phyloP scores from a whole-genome alignment of 352 stramenopile species.

The Globisporangium ultimum region DNA sequence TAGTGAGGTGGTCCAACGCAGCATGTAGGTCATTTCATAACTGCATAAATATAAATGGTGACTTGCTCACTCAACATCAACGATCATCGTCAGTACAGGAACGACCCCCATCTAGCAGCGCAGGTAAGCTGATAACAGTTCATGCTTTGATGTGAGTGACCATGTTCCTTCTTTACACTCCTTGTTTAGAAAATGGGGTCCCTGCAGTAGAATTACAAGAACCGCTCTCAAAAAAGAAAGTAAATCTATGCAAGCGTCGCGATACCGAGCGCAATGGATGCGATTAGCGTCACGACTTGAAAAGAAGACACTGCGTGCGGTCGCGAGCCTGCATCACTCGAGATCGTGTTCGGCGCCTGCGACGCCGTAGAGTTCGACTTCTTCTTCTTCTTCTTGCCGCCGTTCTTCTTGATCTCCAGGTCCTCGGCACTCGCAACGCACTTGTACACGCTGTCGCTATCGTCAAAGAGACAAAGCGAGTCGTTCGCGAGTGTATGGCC shows the following conservation, averaged over 20 bases:
- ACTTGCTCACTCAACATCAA: not conserved
- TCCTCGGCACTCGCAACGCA: constrained; percentile 66
- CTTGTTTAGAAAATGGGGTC: too few relatives aligned
- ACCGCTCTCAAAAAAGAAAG: not conserved
- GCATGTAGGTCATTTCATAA: not conserved
- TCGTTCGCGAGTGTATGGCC: constrained; percentile 61
- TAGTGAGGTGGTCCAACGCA: not conserved
- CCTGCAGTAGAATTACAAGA: not conserved
- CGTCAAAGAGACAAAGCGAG: constrained; percentile 54
- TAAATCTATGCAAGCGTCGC: constrained; percentile 6
- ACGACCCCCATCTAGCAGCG: too few relatives aligned
- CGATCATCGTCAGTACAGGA: too few relatives aligned
- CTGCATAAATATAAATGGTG: constrained; percentile 2
- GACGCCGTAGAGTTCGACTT: constrained; percentile 8
- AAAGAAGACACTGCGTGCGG: not conserved
- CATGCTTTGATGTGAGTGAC: too few relatives aligned
- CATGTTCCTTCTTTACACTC: too few relatives aligned
- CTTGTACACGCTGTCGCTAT: constrained; percentile 67
- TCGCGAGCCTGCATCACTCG: not conserved
- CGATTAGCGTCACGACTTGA: constrained; percentile 9
- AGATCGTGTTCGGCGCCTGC: not conserved
- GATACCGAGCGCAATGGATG: constrained; percentile 3
- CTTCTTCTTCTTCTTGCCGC: constrained; percentile 44
- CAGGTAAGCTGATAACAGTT: too few relatives aligned
- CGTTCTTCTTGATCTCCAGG: constrained; percentile 52